Evolutionary conservation across 164 flowering plant genomes (phyloP).

Genomic region (Annona cherimola): DNA sequence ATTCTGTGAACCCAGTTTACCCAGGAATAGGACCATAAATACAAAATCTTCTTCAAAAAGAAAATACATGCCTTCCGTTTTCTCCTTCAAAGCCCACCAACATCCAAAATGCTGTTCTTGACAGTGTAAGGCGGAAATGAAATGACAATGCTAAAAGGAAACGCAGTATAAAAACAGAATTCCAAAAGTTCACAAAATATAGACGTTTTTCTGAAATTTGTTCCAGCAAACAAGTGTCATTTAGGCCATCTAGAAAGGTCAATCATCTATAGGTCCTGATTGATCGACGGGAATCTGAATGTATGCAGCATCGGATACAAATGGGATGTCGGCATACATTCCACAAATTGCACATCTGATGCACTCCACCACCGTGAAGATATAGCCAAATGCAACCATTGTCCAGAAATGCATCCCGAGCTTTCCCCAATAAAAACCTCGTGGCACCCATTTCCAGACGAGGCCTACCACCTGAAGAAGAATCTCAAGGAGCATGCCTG

Average conservation of each 20-base stretch:
- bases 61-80: too few species aligned
- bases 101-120: too few species aligned
- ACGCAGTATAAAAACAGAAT: too few species aligned
- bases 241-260: too few species aligned
- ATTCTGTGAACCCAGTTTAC: too few species aligned
- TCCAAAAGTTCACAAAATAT: not conserved
- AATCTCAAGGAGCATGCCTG: constrained; percentile 81
- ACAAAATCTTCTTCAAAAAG: too few species aligned
- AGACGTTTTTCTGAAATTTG: not conserved
- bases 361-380: constrained; percentile 77
- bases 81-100: too few species aligned
- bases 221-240: not conserved
- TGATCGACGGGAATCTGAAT: constrained; percentile 75
- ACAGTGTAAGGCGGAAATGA: too few species aligned
- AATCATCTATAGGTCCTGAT: not conserved
- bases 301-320: constrained; percentile 79
- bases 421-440: constrained; percentile 65
- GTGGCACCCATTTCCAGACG: constrained; percentile 72
- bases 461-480: constrained; percentile 62
- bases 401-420: constrained; percentile 84
- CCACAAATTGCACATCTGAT: constrained; percentile 73
- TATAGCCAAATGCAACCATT: constrained; percentile 49
- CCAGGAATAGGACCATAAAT: too few species aligned
- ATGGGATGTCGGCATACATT: constrained; percentile 88
- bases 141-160: too few species aligned